These are phyloP conservation scores for Lenzites betulinus DNA, from an alignment of 768 basidiomycete species.

Conservation along the genomic window DNA sequence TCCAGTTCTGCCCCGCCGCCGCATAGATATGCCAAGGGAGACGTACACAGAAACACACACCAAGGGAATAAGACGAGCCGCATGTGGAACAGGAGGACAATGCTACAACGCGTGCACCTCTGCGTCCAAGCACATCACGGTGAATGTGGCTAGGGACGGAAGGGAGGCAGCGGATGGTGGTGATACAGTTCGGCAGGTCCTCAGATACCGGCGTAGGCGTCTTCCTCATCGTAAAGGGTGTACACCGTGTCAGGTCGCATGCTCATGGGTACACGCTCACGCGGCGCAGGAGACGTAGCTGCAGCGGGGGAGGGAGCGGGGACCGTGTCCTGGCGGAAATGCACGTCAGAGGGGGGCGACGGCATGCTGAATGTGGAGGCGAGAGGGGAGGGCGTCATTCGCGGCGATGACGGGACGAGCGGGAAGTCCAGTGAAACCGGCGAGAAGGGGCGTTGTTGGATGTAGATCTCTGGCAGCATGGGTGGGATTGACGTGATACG, in stretches of 20 bases:
- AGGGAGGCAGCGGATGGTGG: constrained; percentile 6
- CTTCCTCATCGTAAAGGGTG: constrained; percentile 59
- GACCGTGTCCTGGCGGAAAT: constrained; percentile 18
- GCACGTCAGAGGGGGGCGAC: constrained; percentile 20
- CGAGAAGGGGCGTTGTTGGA: constrained; percentile 47
- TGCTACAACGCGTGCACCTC: constrained; percentile 7
- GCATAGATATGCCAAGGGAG: constrained; percentile 19
- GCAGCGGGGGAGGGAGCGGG: constrained; percentile 3
- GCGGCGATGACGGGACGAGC: constrained; percentile 14
- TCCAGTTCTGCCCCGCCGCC: constrained; percentile 30
- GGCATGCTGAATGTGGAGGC: constrained; percentile 23
- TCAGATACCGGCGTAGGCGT: constrained; percentile 73
- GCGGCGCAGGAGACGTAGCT: not conserved
- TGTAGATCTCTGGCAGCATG: constrained; percentile 52
- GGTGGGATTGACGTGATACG: constrained; percentile 55
- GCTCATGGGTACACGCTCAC: not conserved
- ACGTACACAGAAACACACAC: constrained; percentile 11
- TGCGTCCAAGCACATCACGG: not conserved
- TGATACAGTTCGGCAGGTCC: constrained; percentile 9
- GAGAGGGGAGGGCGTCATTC: constrained; percentile 30
- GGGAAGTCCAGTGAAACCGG: constrained; percentile 35
- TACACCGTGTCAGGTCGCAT: constrained; percentile 52
- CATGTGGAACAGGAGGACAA: constrained; percentile 2
- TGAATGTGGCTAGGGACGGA: not conserved
- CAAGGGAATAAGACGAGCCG: not conserved